Evolutionary conservation across 148 eudicot species (phyloP), one percentile per base, ranked within the genome.

Genomic region (Amaranthus hypochondriacus): DNA sequence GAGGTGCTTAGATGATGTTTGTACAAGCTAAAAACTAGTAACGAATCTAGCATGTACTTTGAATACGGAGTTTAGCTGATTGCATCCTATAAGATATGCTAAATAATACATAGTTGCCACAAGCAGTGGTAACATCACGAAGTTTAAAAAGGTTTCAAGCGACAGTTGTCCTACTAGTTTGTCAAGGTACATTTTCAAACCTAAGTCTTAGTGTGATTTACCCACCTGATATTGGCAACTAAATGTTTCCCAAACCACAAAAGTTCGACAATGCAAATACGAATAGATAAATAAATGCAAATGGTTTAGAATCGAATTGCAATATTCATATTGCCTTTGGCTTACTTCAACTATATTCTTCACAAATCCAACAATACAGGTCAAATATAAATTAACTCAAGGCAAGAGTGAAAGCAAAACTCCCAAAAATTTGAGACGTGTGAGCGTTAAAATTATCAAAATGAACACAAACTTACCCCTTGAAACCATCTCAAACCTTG

Each of bases 381-480:
- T 28, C 39, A 28, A 28, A 28, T 48, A 8, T 66, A 49, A 6
- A 66, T 48, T 12, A 66, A 18, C 55, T 66, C 49, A 49, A 48
- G 48, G 7, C 28, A 43, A 56, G n/a, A 14, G 7, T 4, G 48
- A 14, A 9, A 73, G 21, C 47, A 61, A 42, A 9, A 3, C 55
- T 21, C n/a, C 51, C 59, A 75, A 57, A 60, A 3, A 46, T 21
- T 56, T 47, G 2, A 57, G 46, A 49, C 12, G 61, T 70, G 53
- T 55, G 9, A 14, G 9, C 18, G 60, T 53, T 54, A 71, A 9
- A 57, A 71, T 39, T 48, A 63, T 43, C 42, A 54, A 77, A 62
- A 70, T 2, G 39, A 54, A 69, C 55, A 57, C 58, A 21, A 44
- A 57, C 74, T 76, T 81, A 88, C 89, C 88, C 77, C 82, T 80